These are phyloP conservation scores for Exophiala viscosa DNA, from an alignment of 2,329 filamentous ascomycete genomes.

Conservation along the genomic window DNA sequence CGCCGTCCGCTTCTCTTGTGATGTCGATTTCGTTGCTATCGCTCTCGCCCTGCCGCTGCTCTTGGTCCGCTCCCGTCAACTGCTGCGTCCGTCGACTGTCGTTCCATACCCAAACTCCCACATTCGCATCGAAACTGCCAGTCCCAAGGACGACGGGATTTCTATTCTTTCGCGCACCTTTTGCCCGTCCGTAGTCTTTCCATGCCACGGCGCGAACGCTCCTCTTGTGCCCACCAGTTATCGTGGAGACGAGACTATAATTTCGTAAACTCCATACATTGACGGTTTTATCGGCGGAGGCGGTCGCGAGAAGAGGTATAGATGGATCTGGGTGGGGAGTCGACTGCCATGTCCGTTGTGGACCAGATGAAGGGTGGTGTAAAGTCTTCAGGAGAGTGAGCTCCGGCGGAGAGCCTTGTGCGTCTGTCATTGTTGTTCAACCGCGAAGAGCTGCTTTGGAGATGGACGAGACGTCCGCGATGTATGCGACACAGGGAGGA, in stretches of 20 bases:
- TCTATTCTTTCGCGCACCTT: slow-evolving; percentile 44
- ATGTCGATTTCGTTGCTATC: slow-evolving; percentile 12
- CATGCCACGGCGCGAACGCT: slow-evolving; percentile 82
- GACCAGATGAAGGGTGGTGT: slow-evolving; percentile 22
- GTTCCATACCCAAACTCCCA: slow-evolving; percentile 66
- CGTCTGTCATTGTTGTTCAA: slow-evolving; percentile 2
- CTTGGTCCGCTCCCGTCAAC: slow-evolving; percentile 15
- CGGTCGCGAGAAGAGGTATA: slow-evolving; percentile 82
- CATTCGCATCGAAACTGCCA: slow-evolving; percentile 88
- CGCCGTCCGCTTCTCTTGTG: slow-evolving; percentile 37
- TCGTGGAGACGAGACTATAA: slow-evolving; percentile 71
- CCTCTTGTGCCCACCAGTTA: slow-evolving; percentile 84
- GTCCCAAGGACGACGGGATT: slow-evolving; percentile 71
- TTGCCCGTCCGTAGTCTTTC: slow-evolving; percentile 52
- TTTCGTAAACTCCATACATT: slow-evolving; percentile 84
- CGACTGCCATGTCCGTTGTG: slow-evolving; percentile 73
- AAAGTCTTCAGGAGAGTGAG: slow-evolving; percentile 20
- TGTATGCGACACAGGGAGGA: too few species aligned
- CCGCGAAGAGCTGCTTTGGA: neutral
- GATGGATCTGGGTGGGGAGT: slow-evolving; percentile 68
- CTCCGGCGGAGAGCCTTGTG: slow-evolving; percentile 4
- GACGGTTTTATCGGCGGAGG: slow-evolving; percentile 78
- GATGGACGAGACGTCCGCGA: neutral
- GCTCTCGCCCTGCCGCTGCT: slow-evolving; percentile 4
- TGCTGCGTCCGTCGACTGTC: slow-evolving; percentile 8